Evolutionary conservation across 1,284 basidiomycete species (phyloP).

Genomic region (Ustilago esculenta): DNA sequence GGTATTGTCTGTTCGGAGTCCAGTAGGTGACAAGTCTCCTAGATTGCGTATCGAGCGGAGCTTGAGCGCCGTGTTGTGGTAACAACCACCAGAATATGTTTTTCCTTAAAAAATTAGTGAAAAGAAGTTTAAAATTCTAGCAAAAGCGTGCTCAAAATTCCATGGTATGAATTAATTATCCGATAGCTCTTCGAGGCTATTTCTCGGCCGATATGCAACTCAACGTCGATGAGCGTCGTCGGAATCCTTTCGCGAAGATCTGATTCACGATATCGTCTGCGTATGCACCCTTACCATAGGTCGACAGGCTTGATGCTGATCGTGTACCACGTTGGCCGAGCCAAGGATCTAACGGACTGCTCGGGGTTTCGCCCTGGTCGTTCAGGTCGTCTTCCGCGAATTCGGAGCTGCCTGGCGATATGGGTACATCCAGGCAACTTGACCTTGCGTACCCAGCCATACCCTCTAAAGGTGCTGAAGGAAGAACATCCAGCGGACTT

Average conservation of each 20-base stretch:
- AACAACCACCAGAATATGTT: slow-evolving; percentile 7
- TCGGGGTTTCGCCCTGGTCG: not conserved
- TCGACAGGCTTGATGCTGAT: not conserved
- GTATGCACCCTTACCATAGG: not conserved
- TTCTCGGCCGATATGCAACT: slow-evolving; percentile 5
- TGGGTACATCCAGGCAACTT: slow-evolving; percentile 18
- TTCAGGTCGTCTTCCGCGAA: not conserved
- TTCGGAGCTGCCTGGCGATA: slow-evolving; percentile 34
- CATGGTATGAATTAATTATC: not conserved
- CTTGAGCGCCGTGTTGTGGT: slow-evolving; percentile 9
- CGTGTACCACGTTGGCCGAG: not conserved
- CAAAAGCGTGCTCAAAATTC: not conserved
- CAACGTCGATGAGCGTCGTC: slow-evolving; percentile 2
- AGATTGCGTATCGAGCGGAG: slow-evolving; percentile 4
- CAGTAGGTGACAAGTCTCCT: not conserved
- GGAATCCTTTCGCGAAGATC: slow-evolving; percentile 29
- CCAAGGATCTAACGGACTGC: slow-evolving; percentile 38
- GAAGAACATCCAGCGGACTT: not conserved
- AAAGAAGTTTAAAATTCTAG: no score
- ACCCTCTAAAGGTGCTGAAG: slow-evolving; percentile 3
- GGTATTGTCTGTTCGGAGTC: not conserved
- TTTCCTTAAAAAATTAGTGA: no score
- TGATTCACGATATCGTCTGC: slow-evolving; percentile 18
- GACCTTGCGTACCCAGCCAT: not conserved
- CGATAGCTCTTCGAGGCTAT: no score